phyloP scores from a whole-genome alignment of 331 rosid genomes.

The Arachis monticola region DNA sequence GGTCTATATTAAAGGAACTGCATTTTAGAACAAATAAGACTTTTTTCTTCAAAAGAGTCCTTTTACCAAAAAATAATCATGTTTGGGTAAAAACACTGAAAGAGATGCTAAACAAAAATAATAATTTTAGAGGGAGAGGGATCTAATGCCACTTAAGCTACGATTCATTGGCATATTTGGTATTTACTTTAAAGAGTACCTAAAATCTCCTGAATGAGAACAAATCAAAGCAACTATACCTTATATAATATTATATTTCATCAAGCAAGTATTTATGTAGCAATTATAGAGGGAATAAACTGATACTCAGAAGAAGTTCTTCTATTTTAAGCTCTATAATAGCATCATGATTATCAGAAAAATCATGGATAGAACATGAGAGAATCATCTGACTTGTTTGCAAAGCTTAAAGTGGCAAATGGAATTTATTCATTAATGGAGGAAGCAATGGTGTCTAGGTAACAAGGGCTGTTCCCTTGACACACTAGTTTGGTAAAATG shows the following conservation, averaged over 20 bases:
- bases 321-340: not conserved
- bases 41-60: too few relatives aligned
- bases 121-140: too few relatives aligned
- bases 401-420: conserved; percentile 12
- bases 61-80: too few relatives aligned
- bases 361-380: not conserved
- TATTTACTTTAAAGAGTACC: not conserved
- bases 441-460: conserved; percentile 15
- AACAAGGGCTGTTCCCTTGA: not conserved
- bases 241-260: not conserved
- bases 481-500: conserved; percentile 22
- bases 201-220: not conserved
- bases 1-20: not conserved
- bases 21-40: not conserved
- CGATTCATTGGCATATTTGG: not conserved
- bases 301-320: conserved; percentile 8
- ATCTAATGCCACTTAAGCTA: too few relatives aligned
- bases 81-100: too few relatives aligned
- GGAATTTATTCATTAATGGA: conserved; percentile 6
- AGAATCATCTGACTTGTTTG: conserved; percentile 18
- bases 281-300: not conserved
- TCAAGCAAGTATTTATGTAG: not conserved
- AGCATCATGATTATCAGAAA: not conserved
- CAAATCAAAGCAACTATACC: conserved; percentile 6
- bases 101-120: too few relatives aligned